Conservation (phyloP, 441 rosid genomes). For the Lepidium campestre region DNA sequence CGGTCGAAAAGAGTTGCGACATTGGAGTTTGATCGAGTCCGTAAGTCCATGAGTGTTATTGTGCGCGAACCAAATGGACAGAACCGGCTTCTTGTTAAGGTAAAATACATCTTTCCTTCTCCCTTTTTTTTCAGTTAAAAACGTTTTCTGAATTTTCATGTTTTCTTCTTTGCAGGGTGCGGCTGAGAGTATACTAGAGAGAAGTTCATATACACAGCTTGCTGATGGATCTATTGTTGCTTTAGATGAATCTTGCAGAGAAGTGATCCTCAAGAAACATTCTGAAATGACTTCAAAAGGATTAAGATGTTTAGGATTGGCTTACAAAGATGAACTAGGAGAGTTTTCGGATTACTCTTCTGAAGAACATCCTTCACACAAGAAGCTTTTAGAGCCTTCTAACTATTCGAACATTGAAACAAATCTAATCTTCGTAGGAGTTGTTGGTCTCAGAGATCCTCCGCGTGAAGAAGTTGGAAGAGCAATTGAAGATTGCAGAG, state of each 20-base stretch:
- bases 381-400: constrained; percentile 76
- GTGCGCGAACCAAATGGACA: constrained; percentile 52
- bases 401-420: constrained; percentile 63
- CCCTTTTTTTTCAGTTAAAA: background rate
- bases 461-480: constrained; percentile 78
- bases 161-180: constrained; percentile 55
- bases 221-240: constrained; percentile 75
- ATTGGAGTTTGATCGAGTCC: constrained; percentile 77
- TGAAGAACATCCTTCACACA: constrained; percentile 74
- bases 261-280: constrained; percentile 51
- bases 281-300: constrained; percentile 82
- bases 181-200: constrained; percentile 75
- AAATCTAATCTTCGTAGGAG: constrained; percentile 62
- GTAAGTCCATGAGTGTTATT: constrained; percentile 87
- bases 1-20: constrained; percentile 66
- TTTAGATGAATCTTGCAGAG: constrained; percentile 65
- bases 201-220: constrained; percentile 67
- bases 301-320: constrained; percentile 75
- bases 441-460: constrained; percentile 88
- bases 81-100: constrained; percentile 82
- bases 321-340: constrained; percentile 72
- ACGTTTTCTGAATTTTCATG: background rate
- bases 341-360: constrained; percentile 69
- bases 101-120: constrained; percentile 16
- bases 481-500: constrained; percentile 75